These are phyloP conservation scores for Celoporthe dispersa DNA, from an alignment of 2,329 filamentous ascomycete genomes.

Conservation along the genomic window DNA sequence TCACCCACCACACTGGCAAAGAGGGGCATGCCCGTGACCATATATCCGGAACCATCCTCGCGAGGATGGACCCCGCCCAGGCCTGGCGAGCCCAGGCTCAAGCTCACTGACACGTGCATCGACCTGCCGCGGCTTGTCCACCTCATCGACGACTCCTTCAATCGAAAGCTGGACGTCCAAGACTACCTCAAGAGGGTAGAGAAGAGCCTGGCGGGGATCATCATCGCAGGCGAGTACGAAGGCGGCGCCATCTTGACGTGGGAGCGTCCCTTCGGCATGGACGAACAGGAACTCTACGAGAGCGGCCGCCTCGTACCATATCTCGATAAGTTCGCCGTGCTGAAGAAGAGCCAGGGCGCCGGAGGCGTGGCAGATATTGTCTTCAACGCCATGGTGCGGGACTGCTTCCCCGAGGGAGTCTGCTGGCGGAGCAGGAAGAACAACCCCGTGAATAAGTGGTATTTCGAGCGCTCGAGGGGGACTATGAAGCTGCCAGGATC, in stretches of 20 bases:
- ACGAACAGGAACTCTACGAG: constrained; percentile 57
- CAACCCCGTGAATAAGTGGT: constrained; percentile 99
- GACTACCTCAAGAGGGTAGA: constrained; percentile 84
- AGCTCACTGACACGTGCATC: constrained; percentile 78
- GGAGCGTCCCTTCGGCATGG: constrained; percentile 73
- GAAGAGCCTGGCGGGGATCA: constrained; percentile 82
- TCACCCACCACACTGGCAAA: constrained; percentile 80
- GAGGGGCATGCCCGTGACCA: constrained; percentile 84
- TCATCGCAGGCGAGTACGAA: constrained; percentile 96
- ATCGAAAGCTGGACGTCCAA: constrained; percentile 78
- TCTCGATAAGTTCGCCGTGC: constrained; percentile 94
- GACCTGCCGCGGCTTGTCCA: constrained; percentile 82
- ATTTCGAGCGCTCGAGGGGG: constrained; percentile 87
- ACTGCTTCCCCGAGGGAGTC: constrained; percentile 85
- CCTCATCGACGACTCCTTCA: constrained; percentile 93
- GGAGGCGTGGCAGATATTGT: constrained; percentile 94
- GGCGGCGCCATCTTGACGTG: constrained; percentile 93
- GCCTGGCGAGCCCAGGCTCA: constrained; percentile 63
- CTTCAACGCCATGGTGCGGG: constrained; percentile 92
- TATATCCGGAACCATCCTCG: constrained; percentile 73
- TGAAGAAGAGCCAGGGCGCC: constrained; percentile 84
- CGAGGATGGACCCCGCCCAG: constrained; percentile 70
- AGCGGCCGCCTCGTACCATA: constrained; percentile 80
- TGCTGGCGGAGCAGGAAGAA: constrained; percentile 90
- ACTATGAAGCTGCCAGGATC: constrained; percentile 80